Percentiles rank a stretch among this genome's conserved stretches.
Conservation (phyloP, 2,329 filamentous ascomycete genomes). For the Bisporella sp. region DNA sequence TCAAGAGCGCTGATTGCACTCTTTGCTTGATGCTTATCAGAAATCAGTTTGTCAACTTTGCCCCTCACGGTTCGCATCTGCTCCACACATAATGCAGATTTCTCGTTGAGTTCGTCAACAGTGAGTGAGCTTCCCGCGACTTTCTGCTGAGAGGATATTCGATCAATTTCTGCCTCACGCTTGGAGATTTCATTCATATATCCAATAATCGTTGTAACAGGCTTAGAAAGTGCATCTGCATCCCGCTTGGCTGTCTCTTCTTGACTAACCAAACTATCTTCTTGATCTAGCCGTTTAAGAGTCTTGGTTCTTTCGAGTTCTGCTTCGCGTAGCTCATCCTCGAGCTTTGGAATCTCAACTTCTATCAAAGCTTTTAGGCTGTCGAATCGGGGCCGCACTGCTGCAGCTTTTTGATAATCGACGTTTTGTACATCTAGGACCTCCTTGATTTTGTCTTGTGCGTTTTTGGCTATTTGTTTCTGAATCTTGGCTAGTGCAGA, state of each 20-base stretch:
- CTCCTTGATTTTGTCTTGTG: slow-evolving; percentile 54
- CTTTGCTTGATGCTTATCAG: slow-evolving; percentile 65
- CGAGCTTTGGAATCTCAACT: slow-evolving; percentile 62
- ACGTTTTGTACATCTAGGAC: slow-evolving; percentile 46
- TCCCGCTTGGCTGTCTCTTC: slow-evolving; percentile 62
- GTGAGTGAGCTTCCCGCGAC: slow-evolving; percentile 58
- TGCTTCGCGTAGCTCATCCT: slow-evolving; percentile 56
- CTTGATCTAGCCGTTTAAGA: slow-evolving; percentile 53
- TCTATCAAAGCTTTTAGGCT: slow-evolving; percentile 61
- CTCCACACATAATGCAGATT: slow-evolving; percentile 60
- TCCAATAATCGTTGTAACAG: slow-evolving; percentile 68
- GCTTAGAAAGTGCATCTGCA: slow-evolving; percentile 68
- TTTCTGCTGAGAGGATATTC: slow-evolving; percentile 70
- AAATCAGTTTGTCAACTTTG: slow-evolving; percentile 56
- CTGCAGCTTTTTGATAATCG: slow-evolving; percentile 52
- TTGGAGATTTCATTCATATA: slow-evolving; percentile 65
- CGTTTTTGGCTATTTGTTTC: slow-evolving; percentile 52
- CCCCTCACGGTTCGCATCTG: slow-evolving; percentile 58
- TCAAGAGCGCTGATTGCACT: slow-evolving; percentile 65
- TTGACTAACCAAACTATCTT: slow-evolving; percentile 59
- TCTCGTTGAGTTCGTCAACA: slow-evolving; percentile 76
- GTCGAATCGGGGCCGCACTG: slow-evolving; percentile 63
- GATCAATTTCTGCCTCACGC: slow-evolving; percentile 65
- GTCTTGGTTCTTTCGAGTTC: slow-evolving; percentile 53
- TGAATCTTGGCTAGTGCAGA: slow-evolving; percentile 62